Percentiles rank a stretch among this genome's conserved stretches.
Evolutionary conservation across 2,329 filamentous ascomycete species (phyloP).

Genomic region (Lojkania enalia): DNA sequence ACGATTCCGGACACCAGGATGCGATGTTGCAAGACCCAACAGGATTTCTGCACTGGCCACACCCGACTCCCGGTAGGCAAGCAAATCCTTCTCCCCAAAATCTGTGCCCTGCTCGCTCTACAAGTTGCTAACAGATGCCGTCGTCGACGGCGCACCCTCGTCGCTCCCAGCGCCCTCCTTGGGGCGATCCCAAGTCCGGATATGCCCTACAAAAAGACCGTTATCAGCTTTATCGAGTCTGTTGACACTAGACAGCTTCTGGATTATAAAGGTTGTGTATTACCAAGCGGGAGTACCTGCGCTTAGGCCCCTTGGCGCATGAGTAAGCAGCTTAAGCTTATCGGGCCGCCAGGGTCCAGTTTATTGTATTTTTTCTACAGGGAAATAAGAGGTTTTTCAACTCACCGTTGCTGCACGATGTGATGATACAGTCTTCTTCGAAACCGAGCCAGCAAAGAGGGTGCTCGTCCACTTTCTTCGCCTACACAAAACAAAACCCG

Average conservation of each 20-base stretch:
- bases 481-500: constrained; percentile 53
- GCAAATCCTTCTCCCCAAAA: too few species aligned
- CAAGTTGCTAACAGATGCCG: constrained; percentile 26
- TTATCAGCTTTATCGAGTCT: constrained; percentile 24
- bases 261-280: constrained; percentile 6
- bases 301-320: constrained; percentile 21
- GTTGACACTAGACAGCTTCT: too few species aligned
- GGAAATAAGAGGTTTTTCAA: constrained; percentile 33
- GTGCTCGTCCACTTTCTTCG: constrained; percentile 82
- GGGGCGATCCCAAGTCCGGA: constrained; percentile 74
- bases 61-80: too few species aligned
- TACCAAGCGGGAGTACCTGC: constrained; percentile 30
- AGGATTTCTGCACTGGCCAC: too few species aligned
- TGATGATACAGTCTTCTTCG: constrained; percentile 89
- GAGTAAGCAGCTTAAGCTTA: constrained; percentile 26
- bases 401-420: constrained; percentile 86
- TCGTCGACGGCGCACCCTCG: constrained; percentile 32
- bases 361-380: too few species aligned
- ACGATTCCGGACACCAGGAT: neutral
- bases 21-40: neutral
- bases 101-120: neutral
- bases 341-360: constrained; percentile 15
- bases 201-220: constrained; percentile 61
- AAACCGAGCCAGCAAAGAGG: constrained; percentile 92
- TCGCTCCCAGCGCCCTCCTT: constrained; percentile 48